Conservation (phyloP, 1,139 yeast species). For the Meyerozyma elateridarum region DNA sequence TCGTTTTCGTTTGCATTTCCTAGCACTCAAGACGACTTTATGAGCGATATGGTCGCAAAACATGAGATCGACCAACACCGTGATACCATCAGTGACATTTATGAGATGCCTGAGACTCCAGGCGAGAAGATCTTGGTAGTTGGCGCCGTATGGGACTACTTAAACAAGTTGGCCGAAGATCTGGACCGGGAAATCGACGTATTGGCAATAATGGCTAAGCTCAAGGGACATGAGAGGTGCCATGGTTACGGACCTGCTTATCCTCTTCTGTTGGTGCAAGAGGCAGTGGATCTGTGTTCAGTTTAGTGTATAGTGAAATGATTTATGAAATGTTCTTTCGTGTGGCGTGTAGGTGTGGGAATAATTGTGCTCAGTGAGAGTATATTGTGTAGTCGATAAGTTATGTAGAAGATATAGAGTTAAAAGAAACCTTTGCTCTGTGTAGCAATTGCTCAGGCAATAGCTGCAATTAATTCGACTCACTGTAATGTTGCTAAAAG, state of each 20-base stretch:
- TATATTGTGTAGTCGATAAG: too few relatives aligned
- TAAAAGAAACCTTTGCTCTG: too few relatives aligned
- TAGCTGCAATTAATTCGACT: too few relatives aligned
- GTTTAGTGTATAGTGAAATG: too few relatives aligned
- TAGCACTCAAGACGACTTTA: constrained; percentile 30
- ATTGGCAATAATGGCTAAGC: constrained; percentile 47
- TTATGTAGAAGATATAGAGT: too few relatives aligned
- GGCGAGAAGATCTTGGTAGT: constrained; percentile 55
- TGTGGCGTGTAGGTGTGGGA: too few relatives aligned
- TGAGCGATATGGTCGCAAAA: constrained; percentile 20
- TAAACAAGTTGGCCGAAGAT: constrained; percentile 44
- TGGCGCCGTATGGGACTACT: constrained; percentile 81
- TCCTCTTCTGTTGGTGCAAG: constrained; percentile 44
- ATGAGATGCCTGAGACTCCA: constrained; percentile 31
- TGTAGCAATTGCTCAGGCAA: too few relatives aligned
- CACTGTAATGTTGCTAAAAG: too few relatives aligned
- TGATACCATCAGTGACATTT: constrained; percentile 26
- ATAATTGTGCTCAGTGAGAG: too few relatives aligned
- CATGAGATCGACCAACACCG: constrained; percentile 17
- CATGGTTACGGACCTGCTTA: constrained; percentile 87
- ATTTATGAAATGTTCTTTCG: too few relatives aligned
- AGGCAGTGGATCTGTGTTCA: constrained; percentile 15
- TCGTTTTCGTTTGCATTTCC: constrained; percentile 31
- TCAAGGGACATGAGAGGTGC: constrained; percentile 68
- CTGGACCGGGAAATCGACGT: constrained; percentile 52